These are phyloP conservation scores for Daldinia childiae DNA, from an alignment of 495 filamentous ascomycete species.

Conservation along the genomic window DNA sequence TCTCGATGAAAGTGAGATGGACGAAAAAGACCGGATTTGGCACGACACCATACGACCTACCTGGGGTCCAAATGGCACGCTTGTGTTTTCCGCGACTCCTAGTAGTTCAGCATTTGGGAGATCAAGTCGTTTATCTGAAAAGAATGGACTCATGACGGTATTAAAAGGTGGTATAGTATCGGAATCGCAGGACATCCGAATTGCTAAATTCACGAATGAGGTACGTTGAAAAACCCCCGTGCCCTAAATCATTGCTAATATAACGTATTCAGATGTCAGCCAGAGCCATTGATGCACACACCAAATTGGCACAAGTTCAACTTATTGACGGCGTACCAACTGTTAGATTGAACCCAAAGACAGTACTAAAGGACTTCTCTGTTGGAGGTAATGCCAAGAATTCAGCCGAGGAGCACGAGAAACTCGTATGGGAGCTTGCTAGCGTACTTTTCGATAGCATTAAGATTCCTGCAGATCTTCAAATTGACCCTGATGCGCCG, in stretches of 20 bases:
- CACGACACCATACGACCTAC: slow-evolving; percentile 75
- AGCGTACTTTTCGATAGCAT: slow-evolving; percentile 85
- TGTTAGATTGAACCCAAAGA: slow-evolving; percentile 49
- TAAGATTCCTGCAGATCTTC: slow-evolving; percentile 58
- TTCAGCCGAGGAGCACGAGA: slow-evolving; percentile 61
- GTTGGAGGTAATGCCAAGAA: slow-evolving; percentile 35
- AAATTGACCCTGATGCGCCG: slow-evolving; percentile 50
- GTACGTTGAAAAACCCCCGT: slow-evolving; percentile 45
- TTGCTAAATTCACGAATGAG: slow-evolving; percentile 62
- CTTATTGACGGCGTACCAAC: slow-evolving; percentile 55
- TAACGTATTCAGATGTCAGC: slow-evolving; percentile 41
- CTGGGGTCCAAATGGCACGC: slow-evolving; percentile 78
- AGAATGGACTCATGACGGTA: slow-evolving; percentile 45
- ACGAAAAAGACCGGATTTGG: slow-evolving; percentile 65
- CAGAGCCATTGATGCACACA: slow-evolving; percentile 39
- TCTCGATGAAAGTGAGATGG: slow-evolving; percentile 66
- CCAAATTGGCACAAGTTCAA: slow-evolving; percentile 39
- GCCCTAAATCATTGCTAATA: slow-evolving; percentile 10
- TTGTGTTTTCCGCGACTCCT: slow-evolving; percentile 67
- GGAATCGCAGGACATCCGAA: slow-evolving; percentile 58
- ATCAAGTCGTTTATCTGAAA: slow-evolving; percentile 37
- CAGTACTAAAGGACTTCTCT: slow-evolving; percentile 45
- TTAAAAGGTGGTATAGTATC: slow-evolving; percentile 48
- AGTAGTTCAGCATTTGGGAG: slow-evolving; percentile 49
- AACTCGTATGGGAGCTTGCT: slow-evolving; percentile 78